Evolutionary conservation across 2,329 filamentous ascomycete genomes (phyloP), one percentile per base, ranked within the genome.

Genomic region (Diaporthe vexans): DNA sequence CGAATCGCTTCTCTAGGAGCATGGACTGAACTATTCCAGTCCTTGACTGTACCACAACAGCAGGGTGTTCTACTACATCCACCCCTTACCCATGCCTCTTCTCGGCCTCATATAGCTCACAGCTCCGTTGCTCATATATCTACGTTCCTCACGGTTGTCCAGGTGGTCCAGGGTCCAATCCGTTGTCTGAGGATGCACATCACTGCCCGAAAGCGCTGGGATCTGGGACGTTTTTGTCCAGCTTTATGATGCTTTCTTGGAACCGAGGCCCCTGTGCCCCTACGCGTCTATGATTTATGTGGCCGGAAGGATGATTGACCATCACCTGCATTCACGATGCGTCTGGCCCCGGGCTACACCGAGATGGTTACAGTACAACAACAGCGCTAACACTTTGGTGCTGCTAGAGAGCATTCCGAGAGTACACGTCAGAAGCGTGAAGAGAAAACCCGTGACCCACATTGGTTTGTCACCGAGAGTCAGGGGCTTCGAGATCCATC

Each of bases 271-370:
- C 33, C 46, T 21, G 33, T 17, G 33, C 33, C n/a, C 9, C 40
- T 43, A 13, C 19, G 33, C n/a, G 13, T 33, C n/a, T 19, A 35
- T 51, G 26, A 7, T 48, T 13, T 52, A 37, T 5, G 33, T 35
- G 21, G 7, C n/a, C 26, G 13, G 19, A 6, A 24, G 46, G 29
- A 15, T 67, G 29, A 52, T 52, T 37, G 29, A 48, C 29, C 63
- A 52, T 52, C 11, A 52, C 48, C 7, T 51, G 63, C 63, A 52
- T 67, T 46, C 61, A 35, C 29, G 46, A 67, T 29, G 46, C 29
- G 4, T 52, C 43, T 26, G 51, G 46, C 8, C 21, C 8, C n/a
- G 15, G 46, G 35, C 11, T n/a, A 54, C 63, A 68, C 63, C 63
- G 33, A 67, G 46, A 10, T 21, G 8, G 4, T n/a, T 13, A 21